A percentile compares a stretch with the other conserved stretches of the same genome.
phyloP scores from a whole-genome alignment of 176 grass and related monocot species.

The Calamus simplicifolius region DNA sequence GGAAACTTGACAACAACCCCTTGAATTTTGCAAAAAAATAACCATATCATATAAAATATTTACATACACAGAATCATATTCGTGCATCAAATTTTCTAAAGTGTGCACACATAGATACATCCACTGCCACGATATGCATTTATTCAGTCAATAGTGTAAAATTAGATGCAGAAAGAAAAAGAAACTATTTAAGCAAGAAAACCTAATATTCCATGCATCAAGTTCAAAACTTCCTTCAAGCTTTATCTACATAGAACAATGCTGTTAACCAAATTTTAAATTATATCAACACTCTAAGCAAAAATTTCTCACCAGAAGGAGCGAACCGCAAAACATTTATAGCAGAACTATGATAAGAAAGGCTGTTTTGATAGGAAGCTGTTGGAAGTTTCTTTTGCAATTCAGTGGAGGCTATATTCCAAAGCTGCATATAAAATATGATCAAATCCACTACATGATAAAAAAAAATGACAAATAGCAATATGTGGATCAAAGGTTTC shows the following conservation, averaged over 20 bases:
- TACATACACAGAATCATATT: no score
- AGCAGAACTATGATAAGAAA: conserved; percentile 69
- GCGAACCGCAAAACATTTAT: conserved; percentile 90
- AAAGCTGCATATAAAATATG: conserved; percentile 47
- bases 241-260: background rate
- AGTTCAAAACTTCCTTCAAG: background rate
- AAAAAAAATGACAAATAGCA: background rate
- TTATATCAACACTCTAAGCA: conserved; percentile 4
- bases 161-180: no score
- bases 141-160: no score
- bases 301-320: conserved; percentile 52
- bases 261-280: background rate
- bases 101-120: no score
- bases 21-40: no score
- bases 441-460: background rate
- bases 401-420: conserved; percentile 42
- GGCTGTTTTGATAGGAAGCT: conserved; percentile 50
- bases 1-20: no score
- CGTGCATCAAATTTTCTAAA: no score
- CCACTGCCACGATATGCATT: no score
- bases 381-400: conserved; percentile 61
- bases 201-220: background rate
- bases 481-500: no score
- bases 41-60: no score
- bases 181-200: no score